These are phyloP conservation scores for Diaporthe citri DNA, from an alignment of 2,329 filamentous ascomycete genomes.

Conservation along the genomic window DNA sequence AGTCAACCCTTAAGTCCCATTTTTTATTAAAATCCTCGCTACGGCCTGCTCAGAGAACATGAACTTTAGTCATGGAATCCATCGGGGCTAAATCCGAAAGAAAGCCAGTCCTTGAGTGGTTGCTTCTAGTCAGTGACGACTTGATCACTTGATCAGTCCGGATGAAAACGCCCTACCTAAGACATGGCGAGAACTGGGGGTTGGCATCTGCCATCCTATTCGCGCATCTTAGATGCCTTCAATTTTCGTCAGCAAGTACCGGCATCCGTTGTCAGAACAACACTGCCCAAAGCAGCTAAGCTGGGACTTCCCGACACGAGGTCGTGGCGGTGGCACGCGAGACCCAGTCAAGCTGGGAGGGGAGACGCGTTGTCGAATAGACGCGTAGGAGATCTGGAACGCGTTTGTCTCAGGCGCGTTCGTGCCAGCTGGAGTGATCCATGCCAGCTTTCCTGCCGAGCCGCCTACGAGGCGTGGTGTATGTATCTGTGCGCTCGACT, in stretches of 20 bases:
- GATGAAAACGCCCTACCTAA: neutral
- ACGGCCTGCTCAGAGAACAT: neutral
- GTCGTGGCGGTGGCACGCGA: conserved; percentile 21
- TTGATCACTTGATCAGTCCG: neutral
- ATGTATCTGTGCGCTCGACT: conserved; percentile 17
- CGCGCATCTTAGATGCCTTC: neutral
- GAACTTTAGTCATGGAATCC: neutral
- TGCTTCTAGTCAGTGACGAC: neutral
- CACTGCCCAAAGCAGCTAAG: neutral
- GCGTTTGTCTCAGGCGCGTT: conserved; percentile 25
- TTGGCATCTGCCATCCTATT: neutral
- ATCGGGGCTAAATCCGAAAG: neutral
- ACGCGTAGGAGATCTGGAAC: conserved; percentile 14
- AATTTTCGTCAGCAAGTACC: neutral
- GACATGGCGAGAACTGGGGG: neutral
- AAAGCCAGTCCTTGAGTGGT: neutral
- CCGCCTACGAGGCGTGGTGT: no score
- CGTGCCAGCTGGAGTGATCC: conserved; percentile 3
- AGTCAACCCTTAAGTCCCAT: neutral
- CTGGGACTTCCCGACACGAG: neutral
- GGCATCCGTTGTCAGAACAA: neutral
- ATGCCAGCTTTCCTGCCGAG: conserved; percentile 7
- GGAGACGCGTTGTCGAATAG: conserved; percentile 6
- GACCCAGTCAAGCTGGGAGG: neutral
- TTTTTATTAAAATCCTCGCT: no score